Percentiles rank a stretch among this genome's conserved stretches.
Evolutionary conservation across 2,329 filamentous ascomycete species (phyloP).

Genomic region (Colletotrichum magnum): DNA sequence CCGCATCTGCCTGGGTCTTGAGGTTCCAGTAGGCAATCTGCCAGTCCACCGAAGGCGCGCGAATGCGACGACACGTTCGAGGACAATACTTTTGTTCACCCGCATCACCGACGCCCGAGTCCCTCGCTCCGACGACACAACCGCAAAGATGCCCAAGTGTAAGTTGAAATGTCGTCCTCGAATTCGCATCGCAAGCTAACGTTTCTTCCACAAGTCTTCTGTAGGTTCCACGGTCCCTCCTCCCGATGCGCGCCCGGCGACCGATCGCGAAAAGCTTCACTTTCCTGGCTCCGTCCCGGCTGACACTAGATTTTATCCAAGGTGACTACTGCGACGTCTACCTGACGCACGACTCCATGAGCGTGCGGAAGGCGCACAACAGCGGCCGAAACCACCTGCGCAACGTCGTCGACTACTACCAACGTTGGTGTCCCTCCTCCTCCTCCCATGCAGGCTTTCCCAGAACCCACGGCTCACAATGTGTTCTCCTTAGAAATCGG

Average conservation of each 20-base stretch:
- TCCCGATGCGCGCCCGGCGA: background rate
- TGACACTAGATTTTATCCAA: conserved; percentile 50
- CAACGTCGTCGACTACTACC: conserved; percentile 99
- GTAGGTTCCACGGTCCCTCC: conserved; percentile 31
- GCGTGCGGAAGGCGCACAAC: conserved; percentile 98
- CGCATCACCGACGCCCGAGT: background rate
- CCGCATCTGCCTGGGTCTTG: conserved; percentile 5
- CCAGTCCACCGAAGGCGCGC: background rate
- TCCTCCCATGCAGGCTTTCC: background rate
- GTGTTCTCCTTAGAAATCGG: conserved; percentile 81
- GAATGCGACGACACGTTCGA: conserved; percentile 32
- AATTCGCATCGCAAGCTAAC: conserved; percentile 38
- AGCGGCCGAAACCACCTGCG: conserved; percentile 95
- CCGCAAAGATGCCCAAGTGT: conserved; percentile 87
- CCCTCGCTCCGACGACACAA: background rate
- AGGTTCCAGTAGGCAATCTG: too few relatives aligned
- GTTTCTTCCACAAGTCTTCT: conserved; percentile 72
- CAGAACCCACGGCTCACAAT: conserved; percentile 25
- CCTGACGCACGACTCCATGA: conserved; percentile 99
- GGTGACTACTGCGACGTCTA: conserved; percentile 99
- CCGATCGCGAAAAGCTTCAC: conserved; percentile 22
- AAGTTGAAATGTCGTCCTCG: conserved; percentile 57
- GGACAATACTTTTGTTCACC: conserved; percentile 22
- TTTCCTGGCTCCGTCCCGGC: conserved; percentile 13
- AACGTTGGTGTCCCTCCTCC: conserved; percentile 71